Percentiles rank a stretch among this genome's conserved stretches.
phyloP scores from a whole-genome alignment of 2,329 filamentous ascomycete genomes.

The Aspergillus hortae region DNA sequence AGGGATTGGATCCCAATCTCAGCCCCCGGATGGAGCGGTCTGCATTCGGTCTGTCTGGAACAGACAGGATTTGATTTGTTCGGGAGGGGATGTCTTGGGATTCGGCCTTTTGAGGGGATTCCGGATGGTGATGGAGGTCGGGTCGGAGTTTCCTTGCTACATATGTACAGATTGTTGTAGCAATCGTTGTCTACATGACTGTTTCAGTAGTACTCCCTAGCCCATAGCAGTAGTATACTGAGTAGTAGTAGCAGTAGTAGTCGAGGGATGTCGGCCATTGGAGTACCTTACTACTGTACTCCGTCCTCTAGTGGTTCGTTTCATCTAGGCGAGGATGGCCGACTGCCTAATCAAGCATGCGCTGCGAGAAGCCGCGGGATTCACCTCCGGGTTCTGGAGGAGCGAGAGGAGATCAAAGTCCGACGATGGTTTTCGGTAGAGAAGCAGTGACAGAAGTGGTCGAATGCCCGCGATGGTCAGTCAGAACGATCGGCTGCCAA shows the following conservation, averaged over 20 bases:
- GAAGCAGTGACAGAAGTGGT: background rate
- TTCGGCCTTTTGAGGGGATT: too few relatives aligned
- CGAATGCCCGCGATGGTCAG: background rate
- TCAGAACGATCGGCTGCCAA: background rate
- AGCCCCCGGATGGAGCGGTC: background rate
- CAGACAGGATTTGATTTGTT: background rate
- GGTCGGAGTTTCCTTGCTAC: background rate
- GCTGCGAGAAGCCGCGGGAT: background rate
- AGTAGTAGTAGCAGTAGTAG: too few relatives aligned
- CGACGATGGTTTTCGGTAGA: background rate
- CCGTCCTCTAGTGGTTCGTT: too few relatives aligned
- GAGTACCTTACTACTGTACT: too few relatives aligned
- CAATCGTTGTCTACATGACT: too few relatives aligned
- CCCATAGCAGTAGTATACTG: too few relatives aligned
- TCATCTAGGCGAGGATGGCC: too few relatives aligned
- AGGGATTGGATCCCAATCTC: constrained; percentile 7
- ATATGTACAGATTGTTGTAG: too few relatives aligned
- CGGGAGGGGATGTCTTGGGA: too few relatives aligned
- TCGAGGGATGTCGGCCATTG: too few relatives aligned
- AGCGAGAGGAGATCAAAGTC: background rate
- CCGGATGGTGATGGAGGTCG: background rate
- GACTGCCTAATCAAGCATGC: background rate
- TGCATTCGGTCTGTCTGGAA: background rate
- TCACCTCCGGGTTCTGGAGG: too few relatives aligned
- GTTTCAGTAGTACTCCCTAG: too few relatives aligned